Base-by-base conservation (phyloP, 768 basidiomycete species). In the Amanita brunnescens region DNA sequence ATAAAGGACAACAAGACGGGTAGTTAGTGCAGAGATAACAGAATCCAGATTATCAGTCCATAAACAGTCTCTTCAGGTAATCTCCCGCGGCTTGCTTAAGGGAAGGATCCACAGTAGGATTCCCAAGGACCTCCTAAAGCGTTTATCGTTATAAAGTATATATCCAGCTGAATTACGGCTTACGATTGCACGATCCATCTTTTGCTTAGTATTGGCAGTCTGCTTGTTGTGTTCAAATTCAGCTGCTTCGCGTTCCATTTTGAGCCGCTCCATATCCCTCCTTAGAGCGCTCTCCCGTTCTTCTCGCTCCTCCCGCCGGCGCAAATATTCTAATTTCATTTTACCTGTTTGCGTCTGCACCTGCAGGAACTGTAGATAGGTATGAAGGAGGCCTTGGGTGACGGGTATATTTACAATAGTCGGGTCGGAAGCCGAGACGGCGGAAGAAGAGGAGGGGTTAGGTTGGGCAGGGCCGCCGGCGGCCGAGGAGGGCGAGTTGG, bases 271-370 rank as follows among this genome's bases (percentile, higher is more conserved):
- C 35, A 74, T 52, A 54, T 83, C 81, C 51, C 71, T 70, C 33
- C 80, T 71, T 55, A 70, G 61, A 0, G 56, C 53, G 46, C 76
- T 76, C 54, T 83, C 81, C 57, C 72, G 75, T 55, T 81, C 79
- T 58, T 85, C 83, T n/a, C 85, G 70, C 56, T 85, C 84, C 54
- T 87, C 85, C 16, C 80, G 71, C 54, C 82, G 68, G 50, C 78
- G 75, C 60, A 87, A 58, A 56, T 81, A 81, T 52, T 87, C 87
- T 38, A 86, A 71, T 60, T 84, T 84, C 67, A 79, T 73, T 64
- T 83, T 82, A 54, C 76, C 77, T 32, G 84, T 79, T 57, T 87
- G 84, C 20, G 76, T 77, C 59, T 88, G 87, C 37, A 79, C 70
- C 55, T 81, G 81, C 35, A 88, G 65, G 53, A 79, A 74, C 55